Evolutionary conservation across 176 grass and related monocot genomes (phyloP), one percentile per base, ranked within the genome.

Genomic region (sorghum (Sorghum bicolor)): DNA sequence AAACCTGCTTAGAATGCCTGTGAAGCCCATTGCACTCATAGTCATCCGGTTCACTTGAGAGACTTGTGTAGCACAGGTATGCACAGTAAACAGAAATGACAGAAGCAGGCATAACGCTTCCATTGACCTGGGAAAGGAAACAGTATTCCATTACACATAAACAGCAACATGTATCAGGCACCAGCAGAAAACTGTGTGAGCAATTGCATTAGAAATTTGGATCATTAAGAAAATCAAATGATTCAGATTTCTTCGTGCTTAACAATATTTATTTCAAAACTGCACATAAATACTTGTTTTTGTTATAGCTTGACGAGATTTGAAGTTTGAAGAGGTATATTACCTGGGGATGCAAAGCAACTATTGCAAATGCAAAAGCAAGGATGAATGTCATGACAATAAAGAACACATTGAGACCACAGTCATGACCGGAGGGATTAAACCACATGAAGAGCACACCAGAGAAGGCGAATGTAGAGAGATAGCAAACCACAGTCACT

Each of bases 401-500:
- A 80, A 98, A 98, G 85, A 95, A 98, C 74, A 98, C 77, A 50
- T 98, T 98, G 87, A 98, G 91, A 63, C 96, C 89, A 60, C 92
- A 98, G 67, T 95, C 96, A 70, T 95, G 84, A 89, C 89, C 91
- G 4, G 92, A 93, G 62, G 96, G 92, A 74, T 98, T 98, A 78
- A 98, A 98, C 96, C 96, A 98, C 84, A 95, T 75, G 81, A 98
- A 98, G 48, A 98, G 85, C 52, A 98, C 60, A 80, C 90, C 92
- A 11, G 91, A 95, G 82, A 98, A 93, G 24, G 91, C 72, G 60
- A 89, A 88, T 55, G 92, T 93, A 77, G 89, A 86, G 30, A 98
- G 84, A 80, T 98, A 98, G 87, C 92, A 98, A 74, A 93, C 39
- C 68, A 88, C 82, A 43, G 96, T 93, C 36, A 98, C 74, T 26